Percentiles rank a stretch among this genome's conserved stretches.
phyloP scores from a whole-genome alignment of 768 basidiomycete species.

The Leccinum arenicola region DNA sequence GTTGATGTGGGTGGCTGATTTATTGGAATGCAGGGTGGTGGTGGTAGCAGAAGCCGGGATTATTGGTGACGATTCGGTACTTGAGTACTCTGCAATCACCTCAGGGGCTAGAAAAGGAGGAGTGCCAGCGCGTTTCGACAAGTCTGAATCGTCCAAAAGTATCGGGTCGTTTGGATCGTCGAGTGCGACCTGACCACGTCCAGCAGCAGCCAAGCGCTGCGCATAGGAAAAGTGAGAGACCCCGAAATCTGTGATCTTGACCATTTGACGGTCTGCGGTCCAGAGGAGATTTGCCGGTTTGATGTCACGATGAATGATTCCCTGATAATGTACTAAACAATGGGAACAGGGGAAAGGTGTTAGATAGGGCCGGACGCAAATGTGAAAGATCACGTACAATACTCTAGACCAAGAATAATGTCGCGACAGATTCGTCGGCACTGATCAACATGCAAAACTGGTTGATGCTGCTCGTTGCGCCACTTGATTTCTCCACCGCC shows the following conservation, averaged over 20 bases:
- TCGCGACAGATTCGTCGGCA: slow-evolving; percentile 88
- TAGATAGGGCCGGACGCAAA: slow-evolving; percentile 6
- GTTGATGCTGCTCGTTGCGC: slow-evolving; percentile 60
- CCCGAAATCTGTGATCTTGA: slow-evolving; percentile 98
- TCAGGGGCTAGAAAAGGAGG: slow-evolving; percentile 97
- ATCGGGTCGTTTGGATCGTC: slow-evolving; percentile 57
- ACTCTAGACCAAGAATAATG: slow-evolving; percentile 91
- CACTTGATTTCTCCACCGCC: slow-evolving; percentile 95
- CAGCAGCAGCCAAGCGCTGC: slow-evolving; percentile 69
- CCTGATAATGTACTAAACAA: slow-evolving; percentile 84
- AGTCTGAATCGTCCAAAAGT: slow-evolving; percentile 78
- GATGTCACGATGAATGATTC: slow-evolving; percentile 99
- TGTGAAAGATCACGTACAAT: slow-evolving; percentile 58
- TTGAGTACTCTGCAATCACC: slow-evolving; percentile 68
- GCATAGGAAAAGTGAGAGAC: slow-evolving; percentile 95
- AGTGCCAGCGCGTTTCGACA: slow-evolving; percentile 90
- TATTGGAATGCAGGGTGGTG: slow-evolving; percentile 32
- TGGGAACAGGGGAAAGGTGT: background rate
- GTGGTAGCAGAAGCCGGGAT: slow-evolving; percentile 30
- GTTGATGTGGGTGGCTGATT: slow-evolving; percentile 29
- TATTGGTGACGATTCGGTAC: slow-evolving; percentile 35
- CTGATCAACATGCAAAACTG: slow-evolving; percentile 80
- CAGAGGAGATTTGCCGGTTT: slow-evolving; percentile 97
- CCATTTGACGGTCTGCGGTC: slow-evolving; percentile 78
- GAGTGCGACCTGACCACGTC: slow-evolving; percentile 33